Base-by-base conservation (phyloP, 2,329 filamentous ascomycete species). In the Pestalotiopsis sp. region DNA sequence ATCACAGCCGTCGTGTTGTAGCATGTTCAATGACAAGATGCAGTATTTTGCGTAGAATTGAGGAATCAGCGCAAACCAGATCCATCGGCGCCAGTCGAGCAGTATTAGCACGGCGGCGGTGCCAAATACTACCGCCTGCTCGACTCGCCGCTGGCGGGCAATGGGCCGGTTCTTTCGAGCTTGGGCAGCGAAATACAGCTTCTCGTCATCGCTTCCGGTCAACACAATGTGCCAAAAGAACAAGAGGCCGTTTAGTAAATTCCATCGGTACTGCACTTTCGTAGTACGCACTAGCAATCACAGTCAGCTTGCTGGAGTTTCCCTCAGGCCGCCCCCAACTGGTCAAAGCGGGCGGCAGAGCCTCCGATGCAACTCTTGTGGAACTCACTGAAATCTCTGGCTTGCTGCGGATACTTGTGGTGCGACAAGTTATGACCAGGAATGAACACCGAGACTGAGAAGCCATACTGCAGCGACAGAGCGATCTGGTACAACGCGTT, bases 31-130 rank as follows among this genome's bases (percentile, higher is more conserved):
- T 2, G 63, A 64, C 36, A 68, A 14, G 45, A 70, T 68, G 66
- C 68, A 64, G 36, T 66, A 68, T 41, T 70, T 70, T 5, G 68
- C 66, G 40, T 70, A 70, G 49, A 68, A 70, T 49, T 68, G 66
- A 45, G 68, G 68, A 17, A 70, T 40, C 63, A 70, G 59, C 14
- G 68, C 68, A 49, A 68, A 70, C 68, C 68, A 70, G 23, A 68
- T n/a, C 66, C 66, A 70, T 56, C 68, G 68, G 14, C 68, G 68
- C 68, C 68, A 70, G 59, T 70, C 68, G 14, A 70, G 68, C 40
- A 70, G 27, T 12, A 70, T 20, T 57, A 70, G 62, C 23, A 66
- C 62, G 4, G 66, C 68, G 41, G 38, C 63, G 63, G 63, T 31
- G 36, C 68, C 66, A 27, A 66, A 68, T 23, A 70, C 68, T 27